phyloP scores from a whole-genome alignment of 2,329 filamentous ascomycete genomes.

The Talaromyces sp. region DNA sequence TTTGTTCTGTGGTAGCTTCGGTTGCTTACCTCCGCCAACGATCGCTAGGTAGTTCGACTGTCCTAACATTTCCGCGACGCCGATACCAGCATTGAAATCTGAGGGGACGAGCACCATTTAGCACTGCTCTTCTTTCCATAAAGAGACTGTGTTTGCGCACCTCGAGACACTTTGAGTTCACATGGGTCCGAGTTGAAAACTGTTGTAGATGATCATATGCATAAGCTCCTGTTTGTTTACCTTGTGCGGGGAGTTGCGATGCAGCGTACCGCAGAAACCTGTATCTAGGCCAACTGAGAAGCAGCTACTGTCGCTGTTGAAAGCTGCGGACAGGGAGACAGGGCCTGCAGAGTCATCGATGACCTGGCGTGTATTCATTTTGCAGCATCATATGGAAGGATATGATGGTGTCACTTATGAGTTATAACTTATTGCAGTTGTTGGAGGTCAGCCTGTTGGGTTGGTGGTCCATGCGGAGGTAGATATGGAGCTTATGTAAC shows the following conservation, averaged over 20 bases:
- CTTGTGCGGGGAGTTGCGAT: constrained; percentile 9
- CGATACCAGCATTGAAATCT: constrained; percentile 79
- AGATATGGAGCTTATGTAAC: background rate
- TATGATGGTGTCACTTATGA: background rate
- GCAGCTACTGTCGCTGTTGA: constrained; percentile 78
- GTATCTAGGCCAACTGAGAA: constrained; percentile 83
- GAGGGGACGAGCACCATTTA: background rate
- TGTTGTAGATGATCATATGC: constrained; percentile 31
- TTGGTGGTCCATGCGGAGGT: background rate
- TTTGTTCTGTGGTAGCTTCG: constrained; percentile 84
- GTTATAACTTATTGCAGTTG: too few relatives aligned
- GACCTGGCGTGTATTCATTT: constrained; percentile 83
- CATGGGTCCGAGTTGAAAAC: constrained; percentile 71
- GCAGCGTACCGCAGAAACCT: constrained; percentile 70
- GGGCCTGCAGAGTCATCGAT: constrained; percentile 73
- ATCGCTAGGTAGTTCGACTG: constrained; percentile 82
- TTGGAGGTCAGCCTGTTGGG: background rate
- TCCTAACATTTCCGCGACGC: constrained; percentile 78
- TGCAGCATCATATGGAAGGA: constrained; percentile 19
- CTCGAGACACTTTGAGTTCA: constrained; percentile 60
- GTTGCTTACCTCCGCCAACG: constrained; percentile 78
- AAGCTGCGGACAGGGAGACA: constrained; percentile 73
- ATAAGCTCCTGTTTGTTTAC: constrained; percentile 11
- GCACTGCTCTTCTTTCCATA: background rate
- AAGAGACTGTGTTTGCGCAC: constrained; percentile 31